Evolutionary conservation across 208 protist genomes (phyloP), one percentile per base, ranked within the genome.

Genomic region (Trypanosoma cruzi): DNA sequence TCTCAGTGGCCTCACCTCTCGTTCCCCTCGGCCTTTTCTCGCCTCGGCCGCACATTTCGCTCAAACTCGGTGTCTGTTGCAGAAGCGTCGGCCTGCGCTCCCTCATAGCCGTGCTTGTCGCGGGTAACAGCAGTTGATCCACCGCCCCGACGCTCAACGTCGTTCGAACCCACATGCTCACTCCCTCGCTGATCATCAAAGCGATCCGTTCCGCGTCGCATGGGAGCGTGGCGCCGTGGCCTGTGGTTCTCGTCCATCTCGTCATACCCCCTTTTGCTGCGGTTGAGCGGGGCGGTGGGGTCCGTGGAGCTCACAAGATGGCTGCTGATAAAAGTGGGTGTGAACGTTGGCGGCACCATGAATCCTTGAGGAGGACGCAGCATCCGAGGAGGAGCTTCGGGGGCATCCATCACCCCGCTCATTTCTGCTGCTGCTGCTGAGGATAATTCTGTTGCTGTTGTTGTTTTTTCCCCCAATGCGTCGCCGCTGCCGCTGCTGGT

Each of bases 241-340:
- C n/a, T 37, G 50, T 75, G 64, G 40, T 50, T 46, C 34, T 62
- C 68, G 13, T 46, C 40, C 18, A 72, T 24, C 50, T 63, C 58
- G 24, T 58, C 31, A 11, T 48, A 28, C 22, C 44, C 52, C 5
- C 46, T 57, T 49, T 24, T 75, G 40, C 40, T 54, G 54, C 52
- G 7, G 24, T 22, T 55, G 34, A 18, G 48, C 4, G 59, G 31
- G 8, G 54, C 63, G 7, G 50, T 71, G 29, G 53, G 74, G 37
- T 77, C 71, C 0, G 68, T 77, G 24, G 60, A 61, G 42, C 24
- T 77, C 3, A 94, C 81, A 2, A 95, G 74, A 29, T 70, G 62
- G 24, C 77, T 67, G 72, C 86, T 95, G 70, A 95, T 90, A 63
- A 84, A 93, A n/a, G 80, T 79, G 5, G 89, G 82, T 20, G 69